A percentile compares a stretch with the other conserved stretches of the same genome.
Evolutionary conservation across 2,329 filamentous ascomycete genomes (phyloP).

Genomic region (Epichloe typhina): DNA sequence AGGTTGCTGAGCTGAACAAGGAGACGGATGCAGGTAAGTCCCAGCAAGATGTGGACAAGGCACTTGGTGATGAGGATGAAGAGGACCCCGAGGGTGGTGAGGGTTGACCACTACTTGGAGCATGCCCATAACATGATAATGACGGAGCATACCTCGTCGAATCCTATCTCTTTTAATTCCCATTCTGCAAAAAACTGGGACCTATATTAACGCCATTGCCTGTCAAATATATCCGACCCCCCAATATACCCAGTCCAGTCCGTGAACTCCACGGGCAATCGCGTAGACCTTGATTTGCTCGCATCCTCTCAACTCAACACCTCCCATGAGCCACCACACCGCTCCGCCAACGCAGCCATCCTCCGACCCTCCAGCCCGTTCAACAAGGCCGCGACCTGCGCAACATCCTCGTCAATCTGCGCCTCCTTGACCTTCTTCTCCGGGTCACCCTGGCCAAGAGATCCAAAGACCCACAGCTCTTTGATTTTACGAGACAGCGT

Average conservation of each 20-base stretch:
- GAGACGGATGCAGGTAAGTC: conserved; percentile 21
- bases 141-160: too few species aligned
- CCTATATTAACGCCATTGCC: too few species aligned
- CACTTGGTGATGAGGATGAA: conserved; percentile 40
- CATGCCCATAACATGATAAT: too few species aligned
- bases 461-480: conserved; percentile 31
- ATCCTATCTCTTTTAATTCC: too few species aligned
- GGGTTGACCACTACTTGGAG: conserved; percentile 11
- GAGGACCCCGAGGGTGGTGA: conserved; percentile 34
- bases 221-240: too few species aligned
- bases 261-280: too few species aligned
- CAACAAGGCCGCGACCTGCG: conserved; percentile 21
- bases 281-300: too few species aligned
- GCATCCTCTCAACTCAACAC: conserved; percentile 11
- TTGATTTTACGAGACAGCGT: conserved; percentile 31
- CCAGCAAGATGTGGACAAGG: conserved; percentile 30
- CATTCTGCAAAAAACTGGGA: too few species aligned
- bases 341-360: conserved; percentile 22
- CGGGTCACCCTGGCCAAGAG: conserved; percentile 25
- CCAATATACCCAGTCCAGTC: too few species aligned
- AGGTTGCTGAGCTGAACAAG: conserved; percentile 35
- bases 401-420: conserved; percentile 23
- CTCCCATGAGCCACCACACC: conserved; percentile 25
- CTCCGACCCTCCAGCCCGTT: conserved; percentile 20
- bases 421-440: conserved; percentile 23